Base-by-base conservation (phyloP, 768 basidiomycete genomes). In the Lepiota brunneoincarnata region DNA sequence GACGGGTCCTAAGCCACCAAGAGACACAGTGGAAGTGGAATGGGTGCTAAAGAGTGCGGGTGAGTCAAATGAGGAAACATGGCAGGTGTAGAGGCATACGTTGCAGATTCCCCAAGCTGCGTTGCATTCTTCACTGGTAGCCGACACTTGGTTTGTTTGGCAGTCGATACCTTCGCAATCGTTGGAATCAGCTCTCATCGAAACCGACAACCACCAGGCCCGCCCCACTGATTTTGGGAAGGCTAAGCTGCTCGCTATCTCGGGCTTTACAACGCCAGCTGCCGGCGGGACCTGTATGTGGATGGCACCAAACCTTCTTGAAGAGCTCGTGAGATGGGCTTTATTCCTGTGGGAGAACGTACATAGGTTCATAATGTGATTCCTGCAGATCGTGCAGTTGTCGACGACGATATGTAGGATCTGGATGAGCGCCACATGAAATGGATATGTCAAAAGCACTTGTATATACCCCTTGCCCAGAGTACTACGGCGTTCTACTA, bases 361-460 rank as follows among this genome's bases (percentile, higher is more conserved):
- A 98, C 97, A 99, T 41, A 98, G 87, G 71, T 99, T 97, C 97
- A 99, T 99, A 75, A 99, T 98, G 67, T 99, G 96, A 69, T 98
- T 98, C 71, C 94, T 86, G 80, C 97, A 99, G 75, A 99, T 99
- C 47, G 97, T 97, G 64, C 97, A 98, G 74, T 98, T 99, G 73
- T 98, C 96, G 54, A 98, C 96, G 56, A 97, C 94, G 65, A 98
- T 98, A 69, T 98, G 95, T 96, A 58, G 17, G 37, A 43, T 17
- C 40, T 31, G 20, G 17, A 55, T 62, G 52, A 63, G 59, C 55
- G 52, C 54, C 49, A 46, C 40, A 37, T 49, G 45, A 39, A 57
- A 36, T 38, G 40, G 15, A 50, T 23, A 15, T 31, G 9, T 4
- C 37, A 20, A 38, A 31, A 20, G 42, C 36, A 35, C 50, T 51